Percentiles rank a stretch among this genome's conserved stretches.
These are phyloP conservation scores for Capsicum pubescens DNA, from an alignment of 257 asterid species.

Conservation along the genomic window DNA sequence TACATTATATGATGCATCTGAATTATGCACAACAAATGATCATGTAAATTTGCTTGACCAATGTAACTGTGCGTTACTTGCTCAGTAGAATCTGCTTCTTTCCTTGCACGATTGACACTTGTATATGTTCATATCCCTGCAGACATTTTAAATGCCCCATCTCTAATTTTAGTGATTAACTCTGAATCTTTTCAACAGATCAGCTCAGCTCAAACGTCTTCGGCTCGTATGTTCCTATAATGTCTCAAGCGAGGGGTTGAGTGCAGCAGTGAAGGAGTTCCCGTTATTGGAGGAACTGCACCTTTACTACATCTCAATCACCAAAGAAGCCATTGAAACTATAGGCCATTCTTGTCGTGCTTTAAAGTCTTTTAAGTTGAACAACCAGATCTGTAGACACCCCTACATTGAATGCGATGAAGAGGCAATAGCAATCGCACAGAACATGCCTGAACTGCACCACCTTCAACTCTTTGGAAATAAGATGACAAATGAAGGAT, in stretches of 20 bases:
- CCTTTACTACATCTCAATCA: conserved; percentile 23
- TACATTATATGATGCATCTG: not conserved
- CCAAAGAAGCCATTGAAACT: conserved; percentile 28
- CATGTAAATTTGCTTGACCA: not conserved
- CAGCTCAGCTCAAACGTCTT: conserved; percentile 47
- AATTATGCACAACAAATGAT: conserved; percentile 12
- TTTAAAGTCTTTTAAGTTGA: conserved; percentile 46
- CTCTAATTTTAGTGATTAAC: conserved; percentile 1
- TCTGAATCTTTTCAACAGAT: conserved; percentile 40
- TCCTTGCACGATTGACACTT: not conserved
- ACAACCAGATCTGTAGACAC: not conserved
- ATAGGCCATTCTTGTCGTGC: conserved; percentile 50
- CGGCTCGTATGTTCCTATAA: conserved; percentile 32
- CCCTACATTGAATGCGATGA: conserved; percentile 6
- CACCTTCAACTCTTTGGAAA: conserved; percentile 47
- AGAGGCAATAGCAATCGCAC: conserved; percentile 48
- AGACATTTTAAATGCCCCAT: not conserved
- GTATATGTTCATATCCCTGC: not conserved
- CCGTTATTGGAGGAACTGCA: conserved; percentile 60
- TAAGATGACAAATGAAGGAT: conserved; percentile 37
- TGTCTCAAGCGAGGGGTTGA: conserved; percentile 33
- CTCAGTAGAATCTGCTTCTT: not conserved
- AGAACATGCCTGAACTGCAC: conserved; percentile 50
- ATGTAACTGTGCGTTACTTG: not conserved
- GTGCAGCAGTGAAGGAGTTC: conserved; percentile 39